Base-by-base conservation (phyloP, 2,329 filamentous ascomycete species). In the Colletotrichum orbiculare region DNA sequence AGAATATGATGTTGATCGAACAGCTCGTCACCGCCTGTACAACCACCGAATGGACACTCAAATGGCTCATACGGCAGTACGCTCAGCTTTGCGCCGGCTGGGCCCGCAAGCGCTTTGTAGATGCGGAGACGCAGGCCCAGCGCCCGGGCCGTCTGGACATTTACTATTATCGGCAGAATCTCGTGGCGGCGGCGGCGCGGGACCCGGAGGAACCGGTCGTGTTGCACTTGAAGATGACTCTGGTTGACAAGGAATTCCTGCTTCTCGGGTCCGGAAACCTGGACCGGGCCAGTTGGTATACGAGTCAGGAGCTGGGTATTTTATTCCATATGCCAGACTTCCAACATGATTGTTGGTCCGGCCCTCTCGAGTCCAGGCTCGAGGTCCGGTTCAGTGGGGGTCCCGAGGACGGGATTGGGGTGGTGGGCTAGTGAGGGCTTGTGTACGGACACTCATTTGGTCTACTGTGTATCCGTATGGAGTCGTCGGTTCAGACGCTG, bases 221-320 rank as follows among this genome's bases (percentile, higher is more conserved):
- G 57, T 89, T 88, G 5, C 93, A 96, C 77, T 80, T 95, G 62
- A 96, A 96, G 76, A 83, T 94, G 73, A 90, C 87, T 1, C 83
- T 94, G 58, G 85, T 95, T 3, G 93, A 96, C 73, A 82, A 82
- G 1, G 81, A 88, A 66, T 87, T 88, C 17, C 81, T 89, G 1
- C 82, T 96, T 1, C 78, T 96, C 3, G 93, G 93, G 0, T 94
- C 91, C 15, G 92, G 92, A 1, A 96, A 96, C 73, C 87, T 94
- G 83, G 93, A 96, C 77, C 85, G 92, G 1, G 92, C 93, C 8
- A 94, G 91, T 73, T 96, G 91, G 91, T 94, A 87, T 76, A 96
- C 93, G 6, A 94, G 91, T 74, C 93, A 96, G 76, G 93, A 96
- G 77, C 79, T 96, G 25, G 92, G 92, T 1, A 80, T 96, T 37